Base-by-base conservation (phyloP, 306 rosid species). In the Macrotyloma uniflorum region DNA sequence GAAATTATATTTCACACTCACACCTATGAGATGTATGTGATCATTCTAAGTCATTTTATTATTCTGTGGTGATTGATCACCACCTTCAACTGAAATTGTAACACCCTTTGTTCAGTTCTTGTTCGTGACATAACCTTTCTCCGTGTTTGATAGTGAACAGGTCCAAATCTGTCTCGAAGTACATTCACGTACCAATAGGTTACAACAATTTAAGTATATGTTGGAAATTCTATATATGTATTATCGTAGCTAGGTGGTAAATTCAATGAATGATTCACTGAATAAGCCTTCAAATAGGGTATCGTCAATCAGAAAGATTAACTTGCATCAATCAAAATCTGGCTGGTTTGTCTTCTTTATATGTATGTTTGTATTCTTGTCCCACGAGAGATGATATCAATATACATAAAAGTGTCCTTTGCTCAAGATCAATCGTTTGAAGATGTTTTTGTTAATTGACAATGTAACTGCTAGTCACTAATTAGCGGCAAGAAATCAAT, bases 291-390 rank as follows among this genome's bases (percentile, higher is more conserved):
- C 26, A 43, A 23, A 55, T 8, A 15, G 47, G 67, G 55, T 11
- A 24, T 40, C 11, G 42, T 73, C 28, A 73, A 57, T 42, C 43
- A 73, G 16, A 73, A 23, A 73, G 36, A 50, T 38, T 77, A 53
- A 67, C 15, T 33, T 18, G 53, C 49, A 58, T 20, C 77, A 45
- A 79, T 69, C 77, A 76, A 79, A 45, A 79, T 70, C 63, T 59
- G 58, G 23, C 26, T 55, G 40, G 20, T 26, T 66, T 77, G 33
- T 53, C 58, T 23, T 35, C 8, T 24, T 1, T 53, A 20, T 67
- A 38, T 78, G 38, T n/a, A 57, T 32, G 76, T 45, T 19, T 54
- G 46, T 22, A 55, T 67, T 78, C 12, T 77, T 66, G 67, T 16
- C 67, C 58, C 47, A 12, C 36, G 75, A 67, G 70, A 16, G 61